Percentiles rank a stretch among this genome's conserved stretches.
phyloP scores from a whole-genome alignment of 2,329 filamentous ascomycete species.

The Aspergillus sp. region DNA sequence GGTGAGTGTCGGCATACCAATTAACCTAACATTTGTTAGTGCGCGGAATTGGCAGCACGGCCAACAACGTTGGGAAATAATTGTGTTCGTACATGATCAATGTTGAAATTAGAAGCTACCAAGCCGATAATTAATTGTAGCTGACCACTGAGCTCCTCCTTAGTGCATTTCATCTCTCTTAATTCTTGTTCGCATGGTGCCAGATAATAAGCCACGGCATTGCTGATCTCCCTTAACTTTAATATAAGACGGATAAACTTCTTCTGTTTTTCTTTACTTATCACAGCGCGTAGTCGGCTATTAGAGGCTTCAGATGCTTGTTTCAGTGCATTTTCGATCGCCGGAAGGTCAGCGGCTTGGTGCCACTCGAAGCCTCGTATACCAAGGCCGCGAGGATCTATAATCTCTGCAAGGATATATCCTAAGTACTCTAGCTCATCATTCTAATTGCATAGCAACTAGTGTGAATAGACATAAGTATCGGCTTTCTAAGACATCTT shows the following conservation, averaged over 20 bases:
- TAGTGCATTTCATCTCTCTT: not conserved
- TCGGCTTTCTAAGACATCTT: not conserved
- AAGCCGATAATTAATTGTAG: not conserved
- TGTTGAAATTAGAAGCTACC: not conserved
- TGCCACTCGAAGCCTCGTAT: constrained; percentile 4
- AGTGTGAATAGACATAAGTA: not conserved
- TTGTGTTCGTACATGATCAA: not conserved
- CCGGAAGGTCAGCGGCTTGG: constrained; percentile 9
- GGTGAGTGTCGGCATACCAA: not conserved
- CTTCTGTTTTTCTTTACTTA: not conserved
- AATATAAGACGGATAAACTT: not conserved
- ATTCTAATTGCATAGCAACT: constrained; percentile 2
- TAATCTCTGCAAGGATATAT: constrained; percentile 8
- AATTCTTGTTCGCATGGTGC: not conserved
- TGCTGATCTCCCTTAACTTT: constrained; percentile 5
- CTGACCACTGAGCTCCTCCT: not conserved
- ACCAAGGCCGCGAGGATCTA: constrained; percentile 7
- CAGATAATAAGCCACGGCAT: constrained; percentile 6
- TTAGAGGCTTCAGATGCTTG: not conserved
- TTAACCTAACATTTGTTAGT: not conserved
- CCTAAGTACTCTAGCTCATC: constrained; percentile 10
- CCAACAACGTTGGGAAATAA: not conserved
- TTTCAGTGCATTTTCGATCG: constrained; percentile 2
- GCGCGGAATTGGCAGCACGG: not conserved
- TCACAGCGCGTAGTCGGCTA: not conserved